Base-by-base conservation (phyloP, 2,329 filamentous ascomycete species). In the Davidsoniella virescens region DNA sequence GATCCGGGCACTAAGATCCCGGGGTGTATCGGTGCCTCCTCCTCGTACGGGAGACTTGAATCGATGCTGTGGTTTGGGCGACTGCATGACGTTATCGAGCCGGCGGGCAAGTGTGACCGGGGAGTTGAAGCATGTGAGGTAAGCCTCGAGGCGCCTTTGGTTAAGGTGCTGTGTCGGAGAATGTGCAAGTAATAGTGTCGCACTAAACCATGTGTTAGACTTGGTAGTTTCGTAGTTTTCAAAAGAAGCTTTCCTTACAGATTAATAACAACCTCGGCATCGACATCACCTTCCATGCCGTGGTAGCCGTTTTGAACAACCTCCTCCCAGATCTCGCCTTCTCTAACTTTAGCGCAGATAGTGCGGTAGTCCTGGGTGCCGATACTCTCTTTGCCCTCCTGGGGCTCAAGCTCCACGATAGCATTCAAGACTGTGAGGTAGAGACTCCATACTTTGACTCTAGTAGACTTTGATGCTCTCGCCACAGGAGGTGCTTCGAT, bases 401-500 rank as follows among this genome's bases (percentile, higher is more conserved):
- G 86, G 1, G 84, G 73, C 51, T 87, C 87, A 61, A 96, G 71
- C 60, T 96, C 90, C 36, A 94, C 71, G 55, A 95, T 83, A 38
- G 87, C 84, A 67, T 95, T 94, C 55, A 96, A 71, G 47, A 95
- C 82, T 16, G 88, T 94, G 56, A 96, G 75, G 63, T 96, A 98
- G 59, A 98, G 73, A 64, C 87, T 94, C 92, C 92, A 98, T 55
- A 96, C 83, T 66, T 96, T 98, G 64, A 94, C 83, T 56, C 88
- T 74, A 52, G 86, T 92, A 29, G 81, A 84, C 56, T 83, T 78
- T 40, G 84, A 88, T 49, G 87, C 87, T 55, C 74, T 77, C 49
- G 85, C 82, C 49, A 95, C 79, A 4, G 87, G 86, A 25, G 87
- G 82, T 25, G 76, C 69, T 52, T 78, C 72, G 36, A 59, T 61